Evolutionary conservation across 1,284 basidiomycete genomes (phyloP).

Genomic region (Afroboletus lepidellus): DNA sequence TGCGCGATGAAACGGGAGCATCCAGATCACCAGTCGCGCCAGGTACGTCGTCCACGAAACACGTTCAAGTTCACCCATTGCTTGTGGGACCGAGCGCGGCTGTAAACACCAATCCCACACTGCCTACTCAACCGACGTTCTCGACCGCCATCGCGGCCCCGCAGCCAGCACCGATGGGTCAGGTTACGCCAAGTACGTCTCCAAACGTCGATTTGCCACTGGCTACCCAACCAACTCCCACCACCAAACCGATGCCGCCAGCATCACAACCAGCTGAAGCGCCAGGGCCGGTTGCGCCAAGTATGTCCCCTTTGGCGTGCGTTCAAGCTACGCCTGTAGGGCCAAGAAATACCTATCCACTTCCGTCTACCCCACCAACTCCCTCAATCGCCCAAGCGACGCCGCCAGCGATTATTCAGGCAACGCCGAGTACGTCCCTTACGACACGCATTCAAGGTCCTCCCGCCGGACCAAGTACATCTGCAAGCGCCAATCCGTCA

Average conservation of each 20-base stretch:
- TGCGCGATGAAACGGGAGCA: constrained; percentile 2
- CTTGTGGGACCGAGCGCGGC: background rate
- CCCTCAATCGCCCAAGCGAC: background rate
- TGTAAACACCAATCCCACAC: background rate
- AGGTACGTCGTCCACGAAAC: background rate
- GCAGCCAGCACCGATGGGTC: too few relatives aligned
- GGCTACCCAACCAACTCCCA: too few relatives aligned
- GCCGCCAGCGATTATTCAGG: background rate
- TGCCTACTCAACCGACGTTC: constrained; percentile 5
- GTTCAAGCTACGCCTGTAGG: too few relatives aligned
- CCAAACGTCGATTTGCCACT: too few relatives aligned
- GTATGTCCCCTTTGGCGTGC: too few relatives aligned
- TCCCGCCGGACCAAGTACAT: background rate
- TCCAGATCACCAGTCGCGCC: background rate
- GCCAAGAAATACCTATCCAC: background rate
- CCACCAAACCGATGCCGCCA: too few relatives aligned
- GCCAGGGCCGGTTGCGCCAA: too few relatives aligned
- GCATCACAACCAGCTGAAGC: too few relatives aligned
- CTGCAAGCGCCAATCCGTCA: background rate
- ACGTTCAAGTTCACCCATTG: background rate
- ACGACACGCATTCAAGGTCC: background rate
- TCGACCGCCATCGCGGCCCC: too few relatives aligned
- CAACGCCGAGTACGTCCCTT: background rate
- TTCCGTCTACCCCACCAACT: background rate
- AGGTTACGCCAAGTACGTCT: too few relatives aligned